Percentiles rank a stretch among this genome's conserved stretches.
These are phyloP conservation scores for Fonsecaea erecta DNA, from an alignment of 2,329 filamentous ascomycete species.

Conservation along the genomic window DNA sequence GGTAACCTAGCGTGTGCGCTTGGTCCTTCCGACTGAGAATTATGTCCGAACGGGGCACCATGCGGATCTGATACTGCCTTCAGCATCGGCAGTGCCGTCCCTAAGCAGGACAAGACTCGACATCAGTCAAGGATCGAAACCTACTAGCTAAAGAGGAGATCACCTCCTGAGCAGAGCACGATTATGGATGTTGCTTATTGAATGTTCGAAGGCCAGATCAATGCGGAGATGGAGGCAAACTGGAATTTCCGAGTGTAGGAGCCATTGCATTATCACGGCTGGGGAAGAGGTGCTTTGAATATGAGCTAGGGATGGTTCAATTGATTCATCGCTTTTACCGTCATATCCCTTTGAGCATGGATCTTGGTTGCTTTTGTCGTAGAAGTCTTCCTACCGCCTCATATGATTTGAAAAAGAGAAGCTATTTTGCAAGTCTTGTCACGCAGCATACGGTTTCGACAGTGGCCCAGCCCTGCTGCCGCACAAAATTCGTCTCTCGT, in stretches of 20 bases:
- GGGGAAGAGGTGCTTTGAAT: background rate
- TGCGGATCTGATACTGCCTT: background rate
- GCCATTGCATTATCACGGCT: background rate
- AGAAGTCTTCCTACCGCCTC: background rate
- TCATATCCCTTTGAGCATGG: background rate
- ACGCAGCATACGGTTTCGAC: background rate
- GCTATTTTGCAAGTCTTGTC: background rate
- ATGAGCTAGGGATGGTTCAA: background rate
- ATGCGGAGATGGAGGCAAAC: background rate
- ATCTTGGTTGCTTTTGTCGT: background rate
- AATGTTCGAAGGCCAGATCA: too few relatives aligned
- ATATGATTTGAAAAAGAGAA: background rate
- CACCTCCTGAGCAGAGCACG: background rate
- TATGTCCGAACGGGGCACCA: background rate
- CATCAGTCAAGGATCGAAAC: background rate
- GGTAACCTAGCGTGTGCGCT: background rate
- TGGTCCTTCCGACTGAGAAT: background rate
- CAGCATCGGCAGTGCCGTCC: background rate
- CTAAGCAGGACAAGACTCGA: background rate
- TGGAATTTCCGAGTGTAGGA: background rate
- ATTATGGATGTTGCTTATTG: background rate
- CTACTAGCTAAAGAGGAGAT: background rate
- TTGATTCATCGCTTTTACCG: background rate
- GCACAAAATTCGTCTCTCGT: background rate
- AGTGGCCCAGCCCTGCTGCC: background rate